These are phyloP conservation scores for Ceratocystis albifundus DNA, from an alignment of 2,329 filamentous ascomycete genomes.

Conservation along the genomic window DNA sequence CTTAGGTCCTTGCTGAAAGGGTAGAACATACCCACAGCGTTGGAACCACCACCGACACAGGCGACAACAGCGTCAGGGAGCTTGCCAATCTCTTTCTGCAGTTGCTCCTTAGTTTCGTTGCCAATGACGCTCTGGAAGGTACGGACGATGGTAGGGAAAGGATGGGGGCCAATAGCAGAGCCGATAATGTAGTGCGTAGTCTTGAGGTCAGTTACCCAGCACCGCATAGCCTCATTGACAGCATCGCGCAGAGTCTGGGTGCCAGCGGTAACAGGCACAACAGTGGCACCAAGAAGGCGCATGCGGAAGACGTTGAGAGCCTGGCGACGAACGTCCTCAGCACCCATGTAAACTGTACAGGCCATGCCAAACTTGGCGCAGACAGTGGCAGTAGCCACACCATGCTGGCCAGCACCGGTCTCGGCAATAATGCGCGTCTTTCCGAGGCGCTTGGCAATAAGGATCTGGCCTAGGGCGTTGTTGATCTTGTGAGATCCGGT, in stretches of 20 bases:
- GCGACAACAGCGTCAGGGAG: conserved; percentile 93
- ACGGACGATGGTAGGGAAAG: conserved; percentile 93
- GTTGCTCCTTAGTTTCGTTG: conserved; percentile 84
- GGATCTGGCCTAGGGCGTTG: conserved; percentile 87
- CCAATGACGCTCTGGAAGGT: conserved; percentile 98
- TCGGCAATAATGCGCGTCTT: conserved; percentile 98
- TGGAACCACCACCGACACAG: conserved; percentile 90
- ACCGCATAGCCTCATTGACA: conserved; percentile 88
- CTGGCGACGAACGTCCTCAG: conserved; percentile 86
- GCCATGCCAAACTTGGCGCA: conserved; percentile 98
- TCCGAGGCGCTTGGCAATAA: conserved; percentile 72
- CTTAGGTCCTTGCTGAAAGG: conserved; percentile 76
- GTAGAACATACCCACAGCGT: conserved; percentile 96
- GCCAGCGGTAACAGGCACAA: conserved; percentile 85
- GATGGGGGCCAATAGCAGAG: conserved; percentile 92
- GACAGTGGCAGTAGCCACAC: conserved; percentile 92
- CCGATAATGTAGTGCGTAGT: conserved; percentile 98
- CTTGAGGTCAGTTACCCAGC: conserved; percentile 85
- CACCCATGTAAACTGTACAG: conserved; percentile 94
- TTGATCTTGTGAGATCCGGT: conserved; percentile 99
- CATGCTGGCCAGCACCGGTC: conserved; percentile 93
- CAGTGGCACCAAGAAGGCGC: conserved; percentile 84
- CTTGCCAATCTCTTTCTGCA: conserved; percentile 72
- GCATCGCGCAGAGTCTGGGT: conserved; percentile 72
- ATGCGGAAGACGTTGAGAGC: conserved; percentile 98